These are phyloP conservation scores for Aegilops speltoides DNA, from an alignment of 176 grass and related monocot genomes.

Conservation along the genomic window DNA sequence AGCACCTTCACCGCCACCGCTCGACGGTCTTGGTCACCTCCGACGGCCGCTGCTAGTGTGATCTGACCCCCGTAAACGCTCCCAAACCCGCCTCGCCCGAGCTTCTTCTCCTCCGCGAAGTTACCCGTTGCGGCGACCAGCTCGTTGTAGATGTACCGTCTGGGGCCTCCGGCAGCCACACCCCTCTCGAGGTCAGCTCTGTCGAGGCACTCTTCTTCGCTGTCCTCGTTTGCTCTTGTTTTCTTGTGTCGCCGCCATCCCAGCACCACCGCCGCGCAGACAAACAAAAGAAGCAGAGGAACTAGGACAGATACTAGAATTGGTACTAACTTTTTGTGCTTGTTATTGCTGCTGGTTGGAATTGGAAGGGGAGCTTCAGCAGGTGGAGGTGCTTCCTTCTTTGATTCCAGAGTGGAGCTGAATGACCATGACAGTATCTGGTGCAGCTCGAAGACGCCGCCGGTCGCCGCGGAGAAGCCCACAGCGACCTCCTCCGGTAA, in stretches of 20 bases:
- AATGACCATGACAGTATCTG: no score
- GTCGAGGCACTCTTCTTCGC: not conserved
- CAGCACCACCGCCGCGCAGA: not conserved
- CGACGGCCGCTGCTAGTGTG: no score
- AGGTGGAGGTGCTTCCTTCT: no score
- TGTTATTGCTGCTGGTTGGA: no score
- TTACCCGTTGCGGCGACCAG: no score
- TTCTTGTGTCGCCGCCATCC: not conserved
- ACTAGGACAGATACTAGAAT: not conserved
- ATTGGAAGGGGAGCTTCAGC: no score
- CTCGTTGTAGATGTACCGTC: no score
- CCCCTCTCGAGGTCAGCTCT: not conserved
- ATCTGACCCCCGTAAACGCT: not conserved
- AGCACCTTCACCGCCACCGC: no score
- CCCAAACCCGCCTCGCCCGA: no score
- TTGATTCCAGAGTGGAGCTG: not conserved
- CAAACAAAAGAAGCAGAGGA: not conserved
- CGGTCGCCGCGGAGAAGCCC: not conserved
- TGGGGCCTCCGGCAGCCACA: no score
- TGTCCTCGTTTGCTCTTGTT: not conserved
- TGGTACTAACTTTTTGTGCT: no score
- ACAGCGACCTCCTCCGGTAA: constrained; percentile 17
- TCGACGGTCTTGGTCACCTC: not conserved
- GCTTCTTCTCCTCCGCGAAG: not conserved
- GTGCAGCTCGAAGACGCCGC: not conserved